Conservation (phyloP, 306 rosid genomes). For the Vicia villosa region DNA sequence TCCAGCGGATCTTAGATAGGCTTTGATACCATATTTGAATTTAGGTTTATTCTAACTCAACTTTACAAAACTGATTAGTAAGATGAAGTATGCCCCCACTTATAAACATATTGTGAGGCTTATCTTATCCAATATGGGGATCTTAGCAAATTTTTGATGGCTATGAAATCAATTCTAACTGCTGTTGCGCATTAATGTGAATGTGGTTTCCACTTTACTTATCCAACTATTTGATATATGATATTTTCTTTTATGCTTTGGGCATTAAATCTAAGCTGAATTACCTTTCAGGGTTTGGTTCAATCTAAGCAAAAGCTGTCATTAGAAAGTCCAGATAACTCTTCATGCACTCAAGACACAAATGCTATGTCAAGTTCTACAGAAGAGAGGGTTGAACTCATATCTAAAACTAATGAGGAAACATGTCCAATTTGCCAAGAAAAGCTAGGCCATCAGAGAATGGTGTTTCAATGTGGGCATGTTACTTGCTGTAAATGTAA, state of each 20-base stretch:
- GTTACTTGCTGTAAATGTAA: conserved; percentile 93
- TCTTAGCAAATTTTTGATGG: too few species aligned
- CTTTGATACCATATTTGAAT: too few species aligned
- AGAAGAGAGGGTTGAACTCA: conserved; percentile 46
- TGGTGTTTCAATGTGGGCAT: conserved; percentile 98
- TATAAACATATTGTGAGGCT: too few species aligned
- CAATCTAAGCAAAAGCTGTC: conserved; percentile 67
- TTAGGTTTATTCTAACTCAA: too few species aligned
- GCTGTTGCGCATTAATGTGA: not conserved
- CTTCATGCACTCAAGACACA: conserved; percentile 51
- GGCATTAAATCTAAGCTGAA: conserved; percentile 32
- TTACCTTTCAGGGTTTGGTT: conserved; percentile 71
- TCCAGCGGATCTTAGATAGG: too few species aligned
- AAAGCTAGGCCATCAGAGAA: conserved; percentile 69
- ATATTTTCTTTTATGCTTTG: conserved; percentile 16
- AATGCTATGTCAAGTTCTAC: conserved; percentile 41
- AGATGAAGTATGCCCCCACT: too few species aligned
- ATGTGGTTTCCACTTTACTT: not conserved
- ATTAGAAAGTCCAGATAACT: conserved; percentile 43
- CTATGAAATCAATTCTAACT: not conserved
- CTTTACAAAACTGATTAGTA: too few species aligned
- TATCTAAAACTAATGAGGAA: conserved; percentile 62
- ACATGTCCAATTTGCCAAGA: conserved; percentile 96
- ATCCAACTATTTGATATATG: not conserved
- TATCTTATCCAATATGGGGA: too few species aligned